Evolutionary conservation across 78 protist genomes (phyloP), one percentile per base, ranked within the genome.

Genomic region (Cavenderia fasciculata): DNA sequence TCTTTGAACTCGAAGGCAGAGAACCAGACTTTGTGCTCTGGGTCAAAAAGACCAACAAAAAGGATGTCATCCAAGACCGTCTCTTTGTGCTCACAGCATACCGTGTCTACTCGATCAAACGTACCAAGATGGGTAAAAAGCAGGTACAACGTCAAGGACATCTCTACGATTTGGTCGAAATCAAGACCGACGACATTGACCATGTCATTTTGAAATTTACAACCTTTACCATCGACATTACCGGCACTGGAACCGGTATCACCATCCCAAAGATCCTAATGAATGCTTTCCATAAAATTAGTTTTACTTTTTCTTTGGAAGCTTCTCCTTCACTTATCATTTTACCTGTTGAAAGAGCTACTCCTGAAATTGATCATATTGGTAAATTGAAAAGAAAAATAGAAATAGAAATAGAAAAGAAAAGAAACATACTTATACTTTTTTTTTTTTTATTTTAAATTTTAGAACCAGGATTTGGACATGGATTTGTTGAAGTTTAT

Each of bases 1-100:
- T 82, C 12, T 82, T 82, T 56, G 90, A 82, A 8, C 38, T 82
- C 11, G 90, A 82, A 31, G 90, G 78, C 19, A n/a, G 57, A n/a
- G 90, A 82, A 1, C 90, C 90, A 52, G 90, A 82, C 44, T 82
- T 68, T 59, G 59, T 65, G 4, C 52, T 52, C 18, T 82, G 90
- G 90, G 90, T 82, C 10, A 82, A 82, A 25, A 82, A 82, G 54
- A 82, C 90, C 8, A 82, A 82, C 61, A 82, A 82, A 69, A 82
- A 82, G 23, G 90, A 82, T 36, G 78, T 82, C 4, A 47, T 82
- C 21, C 90, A 82, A 56, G 90, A 82, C 36, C 90, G 90, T 82
- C 78, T 82, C 11, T 82, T 82, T 29, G 90, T 82, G 7, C 57
- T 82, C 36, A 82, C 90, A 0, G 59, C 65, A 68, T 68, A 82